Evolutionary conservation across 1,139 yeast species (phyloP), one percentile per base, ranked within the genome.

Genomic region (Saccharomyces hybrid): DNA sequence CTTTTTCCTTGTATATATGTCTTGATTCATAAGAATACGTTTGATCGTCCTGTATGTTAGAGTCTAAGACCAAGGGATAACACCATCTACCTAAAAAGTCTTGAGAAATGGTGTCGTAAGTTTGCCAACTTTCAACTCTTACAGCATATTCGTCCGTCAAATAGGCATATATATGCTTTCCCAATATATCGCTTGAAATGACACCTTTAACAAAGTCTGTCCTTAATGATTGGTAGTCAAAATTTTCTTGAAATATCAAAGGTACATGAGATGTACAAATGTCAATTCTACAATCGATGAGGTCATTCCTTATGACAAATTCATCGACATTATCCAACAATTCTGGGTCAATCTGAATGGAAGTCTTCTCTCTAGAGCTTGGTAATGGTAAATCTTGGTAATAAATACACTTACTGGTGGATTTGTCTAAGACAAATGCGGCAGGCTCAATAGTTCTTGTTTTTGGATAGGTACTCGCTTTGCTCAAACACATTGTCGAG

Each of bases 191-290:
- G 52, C 95, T 86, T 13, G 95, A 85, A 57, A 95, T 77, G 31
- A 93, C 95, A 52, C 98, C 98, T 63, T 82, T 86, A 31, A 93
- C 87, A 67, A 93, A 93, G 72, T 93, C 99, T 48, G 79, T 77
- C 71, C 99, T 80, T 60, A 93, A 76, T 56, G 81, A 76, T 69
- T 91, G 97, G 70, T 91, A 93, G 73, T 93, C 99, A 65, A 93
- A 93, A 70, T 93, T 91, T 67, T 93, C 99, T 63, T 89, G 96
- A 73, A 91, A 93, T 57, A 93, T 83, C 27, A 95, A 95, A 1
- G 98, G 98, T 30, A 95, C 97, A 62, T 86, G 91, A 1, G 96
- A 91, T 6, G 97, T 78, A 71, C 99, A 93, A 57, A 93, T 89
- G 73, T 93, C 99, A 56, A 93, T 89, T 67, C 88, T 95, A 70